Conservation (phyloP, 805 yeast genomes). For the Candida chauliodis region DNA sequence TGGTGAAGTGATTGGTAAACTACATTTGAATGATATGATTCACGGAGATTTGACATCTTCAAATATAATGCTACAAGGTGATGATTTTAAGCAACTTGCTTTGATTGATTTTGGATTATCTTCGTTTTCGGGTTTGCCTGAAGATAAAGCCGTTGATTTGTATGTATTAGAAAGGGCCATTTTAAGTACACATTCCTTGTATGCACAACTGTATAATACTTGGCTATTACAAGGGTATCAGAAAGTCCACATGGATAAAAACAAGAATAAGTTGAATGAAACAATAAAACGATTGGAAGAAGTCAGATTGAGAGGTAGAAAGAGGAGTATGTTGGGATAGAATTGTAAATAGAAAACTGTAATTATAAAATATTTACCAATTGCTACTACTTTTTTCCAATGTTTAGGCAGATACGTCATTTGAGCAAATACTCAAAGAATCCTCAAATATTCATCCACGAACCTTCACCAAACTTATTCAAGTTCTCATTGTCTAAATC, state of each 20-base stretch:
- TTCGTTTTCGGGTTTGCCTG: slow-evolving; percentile 68
- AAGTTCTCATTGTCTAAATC: slow-evolving; percentile 18
- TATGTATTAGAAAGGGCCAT: slow-evolving; percentile 93
- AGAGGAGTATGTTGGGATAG: slow-evolving; percentile 86
- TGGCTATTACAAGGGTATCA: slow-evolving; percentile 76
- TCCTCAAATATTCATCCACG: slow-evolving; percentile 19
- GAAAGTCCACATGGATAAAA: slow-evolving; percentile 37
- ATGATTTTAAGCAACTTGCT: slow-evolving; percentile 36
- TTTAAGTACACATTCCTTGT: slow-evolving; percentile 81
- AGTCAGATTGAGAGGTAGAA: slow-evolving; percentile 88
- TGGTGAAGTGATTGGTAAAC: slow-evolving; percentile 62
- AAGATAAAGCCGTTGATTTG: slow-evolving; percentile 95
- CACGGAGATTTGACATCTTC: slow-evolving; percentile 96
- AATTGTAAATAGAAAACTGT: not conserved
- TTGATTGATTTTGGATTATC: slow-evolving; percentile 92
- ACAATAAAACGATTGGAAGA: slow-evolving; percentile 67
- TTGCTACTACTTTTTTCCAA: too few species aligned
- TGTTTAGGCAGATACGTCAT: slow-evolving; percentile 3
- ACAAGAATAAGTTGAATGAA: slow-evolving; percentile 39
- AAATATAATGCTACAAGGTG: slow-evolving; percentile 56
- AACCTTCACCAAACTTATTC: slow-evolving; percentile 8
- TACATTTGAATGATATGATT: slow-evolving; percentile 75
- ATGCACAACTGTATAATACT: slow-evolving; percentile 56
- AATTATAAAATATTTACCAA: too few species aligned
- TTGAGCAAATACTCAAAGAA: slow-evolving; percentile 13